These are phyloP conservation scores for Cryptosporidium felis DNA, from an alignment of 169 alveolate species.

Conservation along the genomic window DNA sequence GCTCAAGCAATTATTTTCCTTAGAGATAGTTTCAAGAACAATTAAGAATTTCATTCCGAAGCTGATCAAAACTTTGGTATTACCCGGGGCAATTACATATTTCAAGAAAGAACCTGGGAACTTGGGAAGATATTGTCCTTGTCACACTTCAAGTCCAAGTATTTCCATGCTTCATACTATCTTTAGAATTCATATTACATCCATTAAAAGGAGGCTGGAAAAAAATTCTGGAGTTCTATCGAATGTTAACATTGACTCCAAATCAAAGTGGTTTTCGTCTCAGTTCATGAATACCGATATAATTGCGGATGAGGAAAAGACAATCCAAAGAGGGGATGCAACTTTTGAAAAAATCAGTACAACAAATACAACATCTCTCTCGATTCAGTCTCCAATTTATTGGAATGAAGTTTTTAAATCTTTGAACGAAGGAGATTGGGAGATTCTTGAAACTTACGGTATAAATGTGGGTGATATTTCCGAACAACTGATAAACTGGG, in stretches of 20 bases:
- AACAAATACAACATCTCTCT: neutral
- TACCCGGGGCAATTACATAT: conserved; percentile 41
- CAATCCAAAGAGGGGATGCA: neutral
- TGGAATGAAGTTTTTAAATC: conserved; percentile 56
- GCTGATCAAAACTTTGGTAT: conserved; percentile 33
- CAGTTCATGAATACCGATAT: conserved; percentile 29
- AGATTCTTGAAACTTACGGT: conserved; percentile 13
- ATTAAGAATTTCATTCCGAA: conserved; percentile 55
- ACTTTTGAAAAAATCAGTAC: neutral
- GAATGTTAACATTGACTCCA: neutral
- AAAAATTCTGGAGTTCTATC: neutral
- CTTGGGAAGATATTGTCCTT: conserved; percentile 65
- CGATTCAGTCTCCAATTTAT: conserved; percentile 52
- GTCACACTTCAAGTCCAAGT: conserved; percentile 49
- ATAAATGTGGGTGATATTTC: conserved; percentile 43
- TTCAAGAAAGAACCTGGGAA: conserved; percentile 48
- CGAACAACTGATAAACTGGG: conserved; percentile 34
- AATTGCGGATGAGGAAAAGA: conserved; percentile 24
- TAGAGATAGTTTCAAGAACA: conserved; percentile 55
- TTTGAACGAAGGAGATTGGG: conserved; percentile 39
- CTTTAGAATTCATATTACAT: conserved; percentile 26
- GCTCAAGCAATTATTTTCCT: conserved; percentile 37
- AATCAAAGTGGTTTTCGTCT: neutral
- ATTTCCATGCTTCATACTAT: conserved; percentile 35
- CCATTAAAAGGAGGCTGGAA: conserved; percentile 11